These are phyloP conservation scores for Chlorella vulgaris DNA, from an alignment of 139 green algal genomes.

Conservation along the genomic window DNA sequence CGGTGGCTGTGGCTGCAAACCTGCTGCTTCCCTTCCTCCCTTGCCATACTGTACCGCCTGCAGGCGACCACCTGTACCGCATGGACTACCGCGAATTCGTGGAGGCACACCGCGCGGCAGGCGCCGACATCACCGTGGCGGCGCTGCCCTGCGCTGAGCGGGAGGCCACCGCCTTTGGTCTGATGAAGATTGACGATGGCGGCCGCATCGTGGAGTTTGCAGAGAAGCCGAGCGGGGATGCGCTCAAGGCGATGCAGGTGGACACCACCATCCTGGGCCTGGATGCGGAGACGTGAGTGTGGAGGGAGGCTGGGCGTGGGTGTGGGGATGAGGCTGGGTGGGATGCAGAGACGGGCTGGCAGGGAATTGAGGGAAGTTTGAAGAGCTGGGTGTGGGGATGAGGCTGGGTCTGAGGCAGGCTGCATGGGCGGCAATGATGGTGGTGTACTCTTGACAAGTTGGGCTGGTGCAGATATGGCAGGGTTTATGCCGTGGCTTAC, in stretches of 20 bases:
- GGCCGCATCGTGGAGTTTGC: constrained; percentile 92
- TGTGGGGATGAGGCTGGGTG: neutral
- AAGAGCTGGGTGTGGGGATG: too few relatives aligned
- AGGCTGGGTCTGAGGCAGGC: too few relatives aligned
- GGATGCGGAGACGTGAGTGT: constrained; percentile 61
- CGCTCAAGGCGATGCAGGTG: constrained; percentile 91
- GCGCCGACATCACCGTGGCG: constrained; percentile 97
- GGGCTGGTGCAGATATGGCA: too few relatives aligned
- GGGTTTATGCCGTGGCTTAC: too few relatives aligned
- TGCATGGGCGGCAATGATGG: too few relatives aligned
- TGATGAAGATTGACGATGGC: constrained; percentile 99
- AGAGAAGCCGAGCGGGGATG: constrained; percentile 97
- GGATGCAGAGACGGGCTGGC: neutral
- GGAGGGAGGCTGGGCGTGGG: neutral
- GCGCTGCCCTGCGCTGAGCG: constrained; percentile 94
- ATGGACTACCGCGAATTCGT: constrained; percentile 99
- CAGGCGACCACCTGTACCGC: constrained; percentile 98
- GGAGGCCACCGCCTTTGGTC: constrained; percentile 89
- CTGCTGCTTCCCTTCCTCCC: neutral
- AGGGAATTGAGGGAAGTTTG: neutral
- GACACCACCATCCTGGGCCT: constrained; percentile 96
- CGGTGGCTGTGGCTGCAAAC: neutral
- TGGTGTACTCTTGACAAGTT: too few relatives aligned
- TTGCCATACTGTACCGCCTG: neutral
- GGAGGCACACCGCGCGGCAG: constrained; percentile 80